Evolutionary conservation across 106 monocot genomes (phyloP).

Genomic region (Dendrobium catenatum): DNA sequence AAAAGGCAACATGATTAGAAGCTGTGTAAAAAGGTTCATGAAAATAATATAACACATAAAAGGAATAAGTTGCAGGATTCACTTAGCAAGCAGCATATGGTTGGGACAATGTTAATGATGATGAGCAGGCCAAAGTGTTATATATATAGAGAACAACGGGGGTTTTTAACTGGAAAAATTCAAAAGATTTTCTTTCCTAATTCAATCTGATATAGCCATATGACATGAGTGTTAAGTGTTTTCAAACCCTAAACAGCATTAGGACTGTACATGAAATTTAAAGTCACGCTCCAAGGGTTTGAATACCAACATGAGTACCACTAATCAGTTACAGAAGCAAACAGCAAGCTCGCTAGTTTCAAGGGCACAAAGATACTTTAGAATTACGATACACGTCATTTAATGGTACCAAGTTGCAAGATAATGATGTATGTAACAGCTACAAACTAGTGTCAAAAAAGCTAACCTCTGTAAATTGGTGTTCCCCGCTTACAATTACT

Average conservation of each 20-base stretch:
- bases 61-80: not conserved
- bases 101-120: not conserved
- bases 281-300: not conserved
- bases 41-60: not conserved
- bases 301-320: not conserved
- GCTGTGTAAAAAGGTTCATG: not conserved
- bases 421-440: not conserved
- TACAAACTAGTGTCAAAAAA: conserved; percentile 2
- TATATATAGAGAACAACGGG: not conserved
- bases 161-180: not conserved
- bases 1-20: not conserved
- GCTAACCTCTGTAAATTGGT: conserved; percentile 57
- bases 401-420: not conserved
- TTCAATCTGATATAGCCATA: not conserved
- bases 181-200: not conserved
- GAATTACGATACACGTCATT: not conserved
- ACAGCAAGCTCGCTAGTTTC: not conserved
- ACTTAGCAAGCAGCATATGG: not conserved
- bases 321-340: not conserved
- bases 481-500: conserved; percentile 37
- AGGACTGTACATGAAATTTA: not conserved
- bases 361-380: not conserved
- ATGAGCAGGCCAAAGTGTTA: not conserved
- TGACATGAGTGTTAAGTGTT: not conserved
- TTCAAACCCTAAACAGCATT: not conserved